A percentile compares a stretch with the other conserved stretches of the same genome.
These are phyloP conservation scores for Fusarium heterosporum DNA, from an alignment of 2,329 filamentous ascomycete species.

Conservation along the genomic window DNA sequence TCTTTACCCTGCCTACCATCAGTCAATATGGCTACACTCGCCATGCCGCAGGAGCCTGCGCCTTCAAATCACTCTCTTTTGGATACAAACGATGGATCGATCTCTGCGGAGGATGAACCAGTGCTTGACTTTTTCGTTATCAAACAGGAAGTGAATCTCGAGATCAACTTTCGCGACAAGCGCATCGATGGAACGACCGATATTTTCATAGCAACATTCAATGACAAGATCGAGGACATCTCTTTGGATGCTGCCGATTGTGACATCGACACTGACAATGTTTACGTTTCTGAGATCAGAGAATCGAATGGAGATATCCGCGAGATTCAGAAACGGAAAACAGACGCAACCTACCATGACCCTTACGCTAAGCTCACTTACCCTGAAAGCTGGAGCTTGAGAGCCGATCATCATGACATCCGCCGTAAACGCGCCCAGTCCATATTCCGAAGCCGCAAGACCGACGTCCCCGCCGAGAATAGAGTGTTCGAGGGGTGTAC, in stretches of 20 bases:
- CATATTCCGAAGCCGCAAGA: conserved; percentile 62
- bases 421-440: conserved; percentile 74
- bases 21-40: conserved; percentile 33
- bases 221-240: conserved; percentile 68
- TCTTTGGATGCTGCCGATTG: conserved; percentile 72
- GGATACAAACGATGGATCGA: conserved; percentile 49
- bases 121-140: conserved; percentile 67
- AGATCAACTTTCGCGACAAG: conserved; percentile 85
- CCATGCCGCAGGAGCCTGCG: conserved; percentile 35
- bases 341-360: conserved; percentile 64
- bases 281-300: conserved; percentile 61
- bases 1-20: conserved; percentile 35
- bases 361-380: conserved; percentile 75
- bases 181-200: conserved; percentile 82
- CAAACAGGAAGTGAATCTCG: conserved; percentile 88
- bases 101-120: conserved; percentile 52
- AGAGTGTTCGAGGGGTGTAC: conserved; percentile 67
- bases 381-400: conserved; percentile 70
- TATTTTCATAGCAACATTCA: conserved; percentile 78
- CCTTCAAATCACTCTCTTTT: conserved; percentile 47
- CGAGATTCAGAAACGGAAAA: conserved; percentile 55
- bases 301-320: conserved; percentile 52
- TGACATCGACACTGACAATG: conserved; percentile 64
- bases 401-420: conserved; percentile 80
- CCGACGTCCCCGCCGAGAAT: conserved; percentile 66